Conservation (phyloP, 306 rosid species). For the Acacia confusa region DNA sequence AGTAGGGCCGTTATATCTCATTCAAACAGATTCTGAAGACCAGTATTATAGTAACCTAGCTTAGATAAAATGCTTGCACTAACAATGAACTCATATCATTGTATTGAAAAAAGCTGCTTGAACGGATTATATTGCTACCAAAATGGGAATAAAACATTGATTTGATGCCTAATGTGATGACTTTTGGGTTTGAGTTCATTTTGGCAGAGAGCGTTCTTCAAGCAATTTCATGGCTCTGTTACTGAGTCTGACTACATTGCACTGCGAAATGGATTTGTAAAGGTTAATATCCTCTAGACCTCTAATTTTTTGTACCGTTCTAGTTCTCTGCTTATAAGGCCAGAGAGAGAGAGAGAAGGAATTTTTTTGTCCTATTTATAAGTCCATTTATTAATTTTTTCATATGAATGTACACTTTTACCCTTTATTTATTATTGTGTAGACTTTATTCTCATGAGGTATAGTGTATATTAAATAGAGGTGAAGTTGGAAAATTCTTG, state of each 20-base stretch:
- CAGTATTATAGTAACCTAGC: not conserved
- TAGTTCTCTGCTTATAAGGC: too few species aligned
- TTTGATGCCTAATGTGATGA: not conserved
- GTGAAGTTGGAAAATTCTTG: too few species aligned
- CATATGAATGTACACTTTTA: too few species aligned
- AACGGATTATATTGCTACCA: not conserved
- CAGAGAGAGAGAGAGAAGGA: too few species aligned
- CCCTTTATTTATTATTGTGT: too few species aligned
- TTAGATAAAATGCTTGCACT: too few species aligned
- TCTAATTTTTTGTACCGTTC: not conserved
- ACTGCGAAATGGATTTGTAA: slow-evolving; percentile 76
- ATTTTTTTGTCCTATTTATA: too few species aligned
- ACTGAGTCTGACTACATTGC: slow-evolving; percentile 69
- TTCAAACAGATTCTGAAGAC: not conserved
- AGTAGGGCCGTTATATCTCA: not conserved
- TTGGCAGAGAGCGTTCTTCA: slow-evolving; percentile 71
- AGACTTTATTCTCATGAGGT: too few species aligned
- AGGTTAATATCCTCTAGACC: slow-evolving; percentile 43
- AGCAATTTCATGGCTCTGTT: slow-evolving; percentile 77
- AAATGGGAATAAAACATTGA: not conserved
- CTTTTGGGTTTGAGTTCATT: slow-evolving; percentile 21
- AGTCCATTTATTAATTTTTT: too few species aligned
- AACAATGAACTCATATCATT: too few species aligned
- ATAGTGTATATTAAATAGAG: too few species aligned
- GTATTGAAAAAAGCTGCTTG: not conserved